These are phyloP conservation scores for Colletotrichum orchidophilum DNA, from an alignment of 2,329 filamentous ascomycete species.

Conservation along the genomic window DNA sequence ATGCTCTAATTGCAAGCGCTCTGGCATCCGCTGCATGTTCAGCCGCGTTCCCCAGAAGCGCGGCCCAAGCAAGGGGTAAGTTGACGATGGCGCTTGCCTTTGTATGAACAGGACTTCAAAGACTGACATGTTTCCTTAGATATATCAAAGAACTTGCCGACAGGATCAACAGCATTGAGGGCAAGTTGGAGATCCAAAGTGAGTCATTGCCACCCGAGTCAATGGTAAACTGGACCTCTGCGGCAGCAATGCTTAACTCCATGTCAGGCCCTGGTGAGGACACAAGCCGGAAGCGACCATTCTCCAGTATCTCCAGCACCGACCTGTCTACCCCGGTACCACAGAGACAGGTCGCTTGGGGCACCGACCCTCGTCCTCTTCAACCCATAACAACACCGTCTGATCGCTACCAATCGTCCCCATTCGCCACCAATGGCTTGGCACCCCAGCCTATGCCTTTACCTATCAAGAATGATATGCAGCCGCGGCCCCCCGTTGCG, in stretches of 20 bases:
- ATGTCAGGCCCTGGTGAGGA: constrained; percentile 33
- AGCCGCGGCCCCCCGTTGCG: constrained; percentile 47
- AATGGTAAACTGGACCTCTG: background rate
- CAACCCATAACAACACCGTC: constrained; percentile 51
- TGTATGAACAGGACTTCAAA: background rate
- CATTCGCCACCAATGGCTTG: constrained; percentile 52
- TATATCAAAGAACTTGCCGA: constrained; percentile 95
- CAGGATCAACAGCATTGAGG: constrained; percentile 83
- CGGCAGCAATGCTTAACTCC: background rate
- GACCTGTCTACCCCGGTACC: constrained; percentile 47
- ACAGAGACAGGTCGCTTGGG: constrained; percentile 56
- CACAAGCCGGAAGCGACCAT: constrained; percentile 44
- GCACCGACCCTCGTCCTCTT: constrained; percentile 56
- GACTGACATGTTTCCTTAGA: constrained; percentile 50
- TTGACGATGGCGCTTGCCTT: constrained; percentile 9
- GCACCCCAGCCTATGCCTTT: constrained; percentile 57
- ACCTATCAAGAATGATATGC: constrained; percentile 47
- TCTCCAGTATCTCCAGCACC: constrained; percentile 47
- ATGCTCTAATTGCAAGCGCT: constrained; percentile 84
- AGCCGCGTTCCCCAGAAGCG: constrained; percentile 89
- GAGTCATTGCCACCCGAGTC: constrained; percentile 1
- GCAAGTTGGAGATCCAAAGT: constrained; percentile 70
- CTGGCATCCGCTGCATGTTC: constrained; percentile 82
- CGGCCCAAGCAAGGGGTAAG: constrained; percentile 87
- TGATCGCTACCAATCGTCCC: constrained; percentile 38